Base-by-base conservation (phyloP, 164 flowering plant species). In the Annona cherimola region DNA sequence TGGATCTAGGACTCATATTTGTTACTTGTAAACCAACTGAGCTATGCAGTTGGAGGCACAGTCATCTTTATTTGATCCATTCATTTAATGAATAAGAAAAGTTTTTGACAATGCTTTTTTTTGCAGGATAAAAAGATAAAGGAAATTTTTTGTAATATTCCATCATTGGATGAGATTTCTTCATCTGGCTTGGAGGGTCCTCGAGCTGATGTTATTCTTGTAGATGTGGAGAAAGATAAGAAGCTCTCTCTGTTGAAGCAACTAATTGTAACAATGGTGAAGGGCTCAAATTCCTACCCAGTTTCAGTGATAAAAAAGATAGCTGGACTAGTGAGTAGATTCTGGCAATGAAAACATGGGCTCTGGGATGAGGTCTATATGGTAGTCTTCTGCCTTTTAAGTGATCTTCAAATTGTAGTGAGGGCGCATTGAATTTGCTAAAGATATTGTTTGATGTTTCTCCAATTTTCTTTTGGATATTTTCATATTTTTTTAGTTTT, bases 181-280 rank as follows among this genome's bases (percentile, higher is more conserved):
- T 84, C 86, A 60, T 74, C 92, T 84, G 93, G 85, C 40, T 69
- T 66, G 63, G 96, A 90, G 65, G 97, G 94, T 77, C 71, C 80
- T 62, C 84, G 81, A 78, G 86, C 93, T 18, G 95, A 95, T 79
- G 75, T 88, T 50, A 90, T 95, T 77, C 89, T 95, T 70, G 99
- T 95, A 19, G 99, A 95, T 78, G 63, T 84, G 46, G 82, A 78
- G 73, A 95, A 87, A 77, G 99, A 95, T 81, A 95, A 88, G 83
- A 95, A 95, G 82, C 83, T 95, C 65, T 83, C 86, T 18, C 88
- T 87, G 97, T 81, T 95, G 72, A 93, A 93, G 88, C 94, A 93
- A 75, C 85, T 93, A 59, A 88, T 83, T 72, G 79, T 83, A 69
- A 79, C 95, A 62, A 78, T 88, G 57, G 98, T 88, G 71, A 90